phyloP scores from a whole-genome alignment of 345 rosid genomes.

The Salix caprea region DNA sequence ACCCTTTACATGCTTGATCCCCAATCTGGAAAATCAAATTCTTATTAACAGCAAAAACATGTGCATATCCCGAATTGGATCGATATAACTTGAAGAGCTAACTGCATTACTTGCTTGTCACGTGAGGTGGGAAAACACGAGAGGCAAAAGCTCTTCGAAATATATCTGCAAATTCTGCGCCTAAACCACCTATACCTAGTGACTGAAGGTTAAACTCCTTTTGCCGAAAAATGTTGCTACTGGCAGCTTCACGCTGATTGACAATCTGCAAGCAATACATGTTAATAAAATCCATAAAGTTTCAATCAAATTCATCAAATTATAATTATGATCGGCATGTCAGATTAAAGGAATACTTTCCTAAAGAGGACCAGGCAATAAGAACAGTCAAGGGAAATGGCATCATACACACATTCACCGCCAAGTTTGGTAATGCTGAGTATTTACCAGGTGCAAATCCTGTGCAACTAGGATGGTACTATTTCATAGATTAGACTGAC shows the following conservation, averaged over 20 bases:
- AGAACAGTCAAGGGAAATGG: background rate
- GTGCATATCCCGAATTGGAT: conserved; percentile 4
- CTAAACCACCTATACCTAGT: conserved; percentile 93
- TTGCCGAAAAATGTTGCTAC: conserved; percentile 85
- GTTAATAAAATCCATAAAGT: conserved; percentile 10
- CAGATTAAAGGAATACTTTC: background rate
- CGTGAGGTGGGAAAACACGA: conserved; percentile 96
- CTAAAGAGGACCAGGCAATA: background rate
- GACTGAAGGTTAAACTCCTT: conserved; percentile 95
- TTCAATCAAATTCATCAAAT: conserved; percentile 5
- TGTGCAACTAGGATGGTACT: background rate
- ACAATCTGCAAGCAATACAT: conserved; percentile 54
- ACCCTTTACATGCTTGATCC: conserved; percentile 96
- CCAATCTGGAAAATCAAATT: conserved; percentile 63
- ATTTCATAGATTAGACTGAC: background rate
- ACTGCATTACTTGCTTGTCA: conserved; percentile 68
- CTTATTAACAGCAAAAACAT: conserved; percentile 14
- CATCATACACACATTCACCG: background rate
- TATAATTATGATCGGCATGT: background rate
- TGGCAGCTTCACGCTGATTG: conserved; percentile 97
- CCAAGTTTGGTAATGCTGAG: background rate
- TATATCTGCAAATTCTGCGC: conserved; percentile 98
- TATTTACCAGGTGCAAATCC: background rate
- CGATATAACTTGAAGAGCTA: conserved; percentile 16
- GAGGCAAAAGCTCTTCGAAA: conserved; percentile 99